Evolutionary conservation across 345 rosid species (phyloP), one percentile per base, ranked within the genome.

Genomic region (Eucalyptus albens): DNA sequence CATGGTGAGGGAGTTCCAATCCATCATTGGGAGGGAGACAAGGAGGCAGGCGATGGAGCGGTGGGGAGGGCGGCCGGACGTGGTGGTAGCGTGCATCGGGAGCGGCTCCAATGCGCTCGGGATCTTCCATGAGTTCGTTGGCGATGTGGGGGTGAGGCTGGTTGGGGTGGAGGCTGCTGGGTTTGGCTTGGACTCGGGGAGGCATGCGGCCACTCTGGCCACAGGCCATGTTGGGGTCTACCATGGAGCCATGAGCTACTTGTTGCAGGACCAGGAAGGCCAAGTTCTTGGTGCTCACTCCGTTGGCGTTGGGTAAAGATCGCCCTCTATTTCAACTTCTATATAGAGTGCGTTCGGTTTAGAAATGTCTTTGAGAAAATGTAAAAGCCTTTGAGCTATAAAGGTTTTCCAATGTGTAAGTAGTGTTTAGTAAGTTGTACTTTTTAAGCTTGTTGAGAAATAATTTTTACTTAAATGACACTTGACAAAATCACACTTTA

Each of bases 21-120:
- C 98, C 1, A 95, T 97, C 55, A 97, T 97, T 6, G 99, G 99
- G 10, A 96, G 92, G 62, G 99, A 97, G 91, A 96, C 96, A 6
- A 95, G 97, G 91, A 92, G 90, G 44, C 99, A 97, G 89, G 97
- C 97, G 9, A 89, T 90, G 91, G 97, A 94, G 90, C 94, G 91
- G 88, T 97, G 99, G 99, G 97, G 97, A 29, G 96, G 99, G 50
- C 95, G 94, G 91, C 99, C 99, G 26, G 98, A 96, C 45, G 95
- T 95, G 55, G 88, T 97, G 33, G 90, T 97, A 16, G 99, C 99
- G 50, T 97, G 99, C 90, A 89, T 97, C 14, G 99, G 98, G 65
- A 94, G 97, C 86, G 99, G 98, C 12, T 96, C 99, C 6, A 96
- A 96, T 89, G 99, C 99, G 3, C 89, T 97, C 4, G 99, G 99